A percentile compares a stretch with the other conserved stretches of the same genome.
Evolutionary conservation across 306 rosid genomes (phyloP).

Genomic region (Astragalus glycyphyllos): DNA sequence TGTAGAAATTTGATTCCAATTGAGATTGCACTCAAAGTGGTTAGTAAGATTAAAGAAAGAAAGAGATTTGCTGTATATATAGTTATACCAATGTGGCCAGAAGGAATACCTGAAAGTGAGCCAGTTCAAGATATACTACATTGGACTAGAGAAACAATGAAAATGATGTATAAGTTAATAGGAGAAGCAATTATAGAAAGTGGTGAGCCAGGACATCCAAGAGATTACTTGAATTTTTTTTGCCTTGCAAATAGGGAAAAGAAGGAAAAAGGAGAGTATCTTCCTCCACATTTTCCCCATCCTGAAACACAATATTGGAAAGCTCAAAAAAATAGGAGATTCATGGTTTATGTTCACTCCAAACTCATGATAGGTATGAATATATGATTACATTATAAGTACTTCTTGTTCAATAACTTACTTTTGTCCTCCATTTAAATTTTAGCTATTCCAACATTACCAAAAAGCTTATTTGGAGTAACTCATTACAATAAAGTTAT

Average conservation of each 20-base stretch:
- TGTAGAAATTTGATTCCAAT: slow-evolving; percentile 83
- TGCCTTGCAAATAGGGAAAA: slow-evolving; percentile 93
- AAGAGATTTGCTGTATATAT: slow-evolving; percentile 85
- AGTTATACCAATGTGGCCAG: slow-evolving; percentile 99
- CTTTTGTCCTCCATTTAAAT: background rate
- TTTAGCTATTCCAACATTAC: background rate
- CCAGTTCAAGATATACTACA: slow-evolving; percentile 82
- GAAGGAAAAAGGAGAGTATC: slow-evolving; percentile 57
- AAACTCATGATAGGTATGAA: slow-evolving; percentile 93
- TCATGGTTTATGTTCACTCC: slow-evolving; percentile 97
- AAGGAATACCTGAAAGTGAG: slow-evolving; percentile 87
- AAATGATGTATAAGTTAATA: slow-evolving; percentile 85
- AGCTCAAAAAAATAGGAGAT: slow-evolving; percentile 85
- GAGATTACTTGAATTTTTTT: slow-evolving; percentile 90
- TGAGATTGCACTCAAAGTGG: slow-evolving; percentile 90
- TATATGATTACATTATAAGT: background rate
- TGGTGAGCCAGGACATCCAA: slow-evolving; percentile 70
- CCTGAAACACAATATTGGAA: slow-evolving; percentile 75
- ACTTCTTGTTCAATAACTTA: background rate
- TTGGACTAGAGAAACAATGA: slow-evolving; percentile 87
- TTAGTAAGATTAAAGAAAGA: slow-evolving; percentile 71
- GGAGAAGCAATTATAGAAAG: slow-evolving; percentile 82
- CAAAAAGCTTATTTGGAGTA: slow-evolving; percentile 7
- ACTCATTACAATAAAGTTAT: background rate
- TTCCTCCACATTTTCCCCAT: slow-evolving; percentile 77